Evolutionary conservation across 2,329 filamentous ascomycete genomes (phyloP).

Genomic region (Tricladium varicosporioides): DNA sequence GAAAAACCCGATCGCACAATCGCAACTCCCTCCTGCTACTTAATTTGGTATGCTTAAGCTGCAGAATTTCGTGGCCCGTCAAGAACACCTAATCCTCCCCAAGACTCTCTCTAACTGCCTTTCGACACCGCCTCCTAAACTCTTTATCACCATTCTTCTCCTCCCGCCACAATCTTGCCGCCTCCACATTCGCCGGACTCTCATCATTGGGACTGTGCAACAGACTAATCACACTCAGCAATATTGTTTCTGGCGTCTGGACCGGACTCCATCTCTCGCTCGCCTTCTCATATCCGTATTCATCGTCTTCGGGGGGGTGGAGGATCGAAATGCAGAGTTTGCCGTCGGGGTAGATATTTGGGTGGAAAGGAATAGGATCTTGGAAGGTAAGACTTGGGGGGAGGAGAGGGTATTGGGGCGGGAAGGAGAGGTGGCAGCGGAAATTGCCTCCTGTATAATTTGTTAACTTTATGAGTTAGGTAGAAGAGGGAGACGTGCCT

Average conservation of each 20-base stretch:
- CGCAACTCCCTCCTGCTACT: no score
- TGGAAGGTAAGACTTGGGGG: conserved; percentile 89
- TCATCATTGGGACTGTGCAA: conserved; percentile 92
- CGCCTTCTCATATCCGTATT: conserved; percentile 88
- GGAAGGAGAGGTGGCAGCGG: conserved; percentile 80
- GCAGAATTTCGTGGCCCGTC: no score
- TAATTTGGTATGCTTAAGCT: no score
- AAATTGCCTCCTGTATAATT: conserved; percentile 78
- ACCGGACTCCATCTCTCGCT: conserved; percentile 93
- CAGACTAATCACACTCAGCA: conserved; percentile 89
- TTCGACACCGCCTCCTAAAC: conserved; percentile 62
- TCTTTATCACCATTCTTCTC: conserved; percentile 63
- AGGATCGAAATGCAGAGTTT: conserved; percentile 96
- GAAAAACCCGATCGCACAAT: no score
- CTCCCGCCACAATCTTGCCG: conserved; percentile 82
- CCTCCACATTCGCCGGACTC: conserved; percentile 92
- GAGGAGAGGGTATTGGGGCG: conserved; percentile 78
- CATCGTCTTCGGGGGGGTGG: conserved; percentile 91
- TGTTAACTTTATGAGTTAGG: conserved; percentile 42
- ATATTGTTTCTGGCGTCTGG: conserved; percentile 90
- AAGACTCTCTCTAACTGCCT: conserved; percentile 12
- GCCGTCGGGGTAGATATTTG: conserved; percentile 86
- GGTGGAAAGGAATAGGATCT: conserved; percentile 81
- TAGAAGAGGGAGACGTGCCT: conserved; percentile 41
- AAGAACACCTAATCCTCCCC: conserved; percentile 9